phyloP scores from a whole-genome alignment of 257 asterid species.

The Solanum sejunctum region DNA sequence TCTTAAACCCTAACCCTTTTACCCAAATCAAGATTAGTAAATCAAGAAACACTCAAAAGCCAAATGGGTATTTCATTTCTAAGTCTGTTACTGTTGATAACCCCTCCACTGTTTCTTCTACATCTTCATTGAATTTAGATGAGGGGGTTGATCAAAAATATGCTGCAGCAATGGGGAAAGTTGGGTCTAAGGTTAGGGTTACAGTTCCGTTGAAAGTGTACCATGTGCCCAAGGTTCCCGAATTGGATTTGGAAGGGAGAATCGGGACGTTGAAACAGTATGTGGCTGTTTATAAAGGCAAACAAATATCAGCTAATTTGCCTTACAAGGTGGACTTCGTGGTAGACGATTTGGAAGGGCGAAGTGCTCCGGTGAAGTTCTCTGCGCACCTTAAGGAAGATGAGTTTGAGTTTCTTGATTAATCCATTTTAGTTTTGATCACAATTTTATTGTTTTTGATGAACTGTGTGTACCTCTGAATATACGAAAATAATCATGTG shows the following conservation, averaged over 20 bases:
- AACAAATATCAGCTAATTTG: constrained; percentile 64
- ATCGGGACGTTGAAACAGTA: constrained; percentile 72
- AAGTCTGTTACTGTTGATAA: constrained; percentile 15
- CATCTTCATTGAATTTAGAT: constrained; percentile 9
- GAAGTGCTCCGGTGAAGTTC: constrained; percentile 59
- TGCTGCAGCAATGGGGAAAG: constrained; percentile 13
- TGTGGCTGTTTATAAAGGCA: constrained; percentile 64
- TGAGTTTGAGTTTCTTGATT: constrained; percentile 88
- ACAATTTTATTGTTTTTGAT: constrained; percentile 1
- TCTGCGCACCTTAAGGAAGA: constrained; percentile 73
- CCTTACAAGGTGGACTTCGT: constrained; percentile 79
- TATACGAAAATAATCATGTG: constrained; percentile 1
- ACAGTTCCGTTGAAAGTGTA: constrained; percentile 65
- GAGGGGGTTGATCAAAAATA: constrained; percentile 20
- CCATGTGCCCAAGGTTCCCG: constrained; percentile 77
- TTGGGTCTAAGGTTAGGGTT: constrained; percentile 56
- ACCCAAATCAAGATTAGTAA: constrained; percentile 4
- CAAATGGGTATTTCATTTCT: constrained; percentile 8
- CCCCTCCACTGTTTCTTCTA: constrained; percentile 10
- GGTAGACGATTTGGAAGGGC: constrained; percentile 39
- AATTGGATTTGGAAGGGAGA: constrained; percentile 44
- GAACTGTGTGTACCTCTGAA: background rate
- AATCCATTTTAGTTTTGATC: constrained; percentile 8
- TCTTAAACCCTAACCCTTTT: constrained; percentile 10
- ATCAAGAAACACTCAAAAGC: constrained; percentile 1